phyloP scores from a whole-genome alignment of 352 stramenopile genomes.

The Phytophthora cryptogea region DNA sequence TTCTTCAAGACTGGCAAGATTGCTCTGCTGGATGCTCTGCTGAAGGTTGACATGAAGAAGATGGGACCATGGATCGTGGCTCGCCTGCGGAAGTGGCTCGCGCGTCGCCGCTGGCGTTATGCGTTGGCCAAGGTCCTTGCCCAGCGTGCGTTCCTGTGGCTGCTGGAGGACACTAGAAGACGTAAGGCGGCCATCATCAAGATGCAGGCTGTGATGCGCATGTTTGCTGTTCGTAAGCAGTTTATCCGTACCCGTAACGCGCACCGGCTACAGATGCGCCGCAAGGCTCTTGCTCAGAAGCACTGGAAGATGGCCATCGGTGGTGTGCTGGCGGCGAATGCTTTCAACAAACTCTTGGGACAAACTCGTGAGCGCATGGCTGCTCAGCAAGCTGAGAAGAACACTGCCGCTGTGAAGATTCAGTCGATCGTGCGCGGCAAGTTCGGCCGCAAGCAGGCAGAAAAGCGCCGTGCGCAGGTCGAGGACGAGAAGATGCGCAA shows the following conservation, averaged over 20 bases:
- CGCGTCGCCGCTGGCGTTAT: constrained; percentile 84
- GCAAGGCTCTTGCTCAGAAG: constrained; percentile 71
- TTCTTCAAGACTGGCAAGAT: constrained; percentile 95
- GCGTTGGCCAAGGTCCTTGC: constrained; percentile 84
- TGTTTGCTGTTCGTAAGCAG: constrained; percentile 86
- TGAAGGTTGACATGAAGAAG: constrained; percentile 91
- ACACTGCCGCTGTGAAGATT: constrained; percentile 68
- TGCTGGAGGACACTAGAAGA: constrained; percentile 74
- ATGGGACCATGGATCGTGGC: constrained; percentile 88
- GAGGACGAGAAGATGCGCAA: constrained; percentile 82
- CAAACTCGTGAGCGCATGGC: constrained; percentile 55
- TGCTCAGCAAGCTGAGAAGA: constrained; percentile 43
- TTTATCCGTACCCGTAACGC: constrained; percentile 74
- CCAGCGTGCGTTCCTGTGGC: constrained; percentile 81
- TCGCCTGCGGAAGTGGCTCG: constrained; percentile 84
- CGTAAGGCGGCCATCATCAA: constrained; percentile 80
- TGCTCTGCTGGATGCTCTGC: constrained; percentile 80
- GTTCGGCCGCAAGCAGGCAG: constrained; percentile 74
- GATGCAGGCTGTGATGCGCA: constrained; percentile 86
- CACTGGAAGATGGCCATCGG: constrained; percentile 71
- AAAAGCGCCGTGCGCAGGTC: constrained; percentile 64
- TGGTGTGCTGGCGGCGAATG: constrained; percentile 67
- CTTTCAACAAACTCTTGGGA: constrained; percentile 68
- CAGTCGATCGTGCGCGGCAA: constrained; percentile 86
- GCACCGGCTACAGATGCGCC: constrained; percentile 65